Base-by-base conservation (phyloP, 805 yeast genomes). In the Candida hispaniensis region DNA sequence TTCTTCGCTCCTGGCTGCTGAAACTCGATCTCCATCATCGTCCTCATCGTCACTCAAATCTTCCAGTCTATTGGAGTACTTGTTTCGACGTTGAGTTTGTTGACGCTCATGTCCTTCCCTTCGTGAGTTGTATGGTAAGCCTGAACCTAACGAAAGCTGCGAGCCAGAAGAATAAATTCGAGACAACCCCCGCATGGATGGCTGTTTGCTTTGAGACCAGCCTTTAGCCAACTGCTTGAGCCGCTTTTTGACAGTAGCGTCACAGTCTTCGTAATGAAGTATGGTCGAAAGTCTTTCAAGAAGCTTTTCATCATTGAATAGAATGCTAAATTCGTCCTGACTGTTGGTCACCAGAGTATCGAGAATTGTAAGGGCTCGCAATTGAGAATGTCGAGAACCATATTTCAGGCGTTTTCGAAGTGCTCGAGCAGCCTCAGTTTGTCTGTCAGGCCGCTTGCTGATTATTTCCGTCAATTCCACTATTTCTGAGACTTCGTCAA, bases 401-500 rank as follows among this genome's bases (percentile, higher is more conserved):
- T 88, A 79, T 58, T 93, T 91, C 51, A 91, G 60, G 49, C 75
- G 74, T 63, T 91, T 91, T 33, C 98, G 68, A 14, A 91, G 60
- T 1, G 94, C 93, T 26, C 97, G 65, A 0, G 96, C 96, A 2
- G 93, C 88, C 54, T 91, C 99, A 19, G 64, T 55, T 32, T 75
- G 62, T 5, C 75, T 66, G 8, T 57, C 40, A 6, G 55, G 48
- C 19, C 63, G 61, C 16, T 61, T 45, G 30, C 52, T 55, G 35
- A 71, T 66, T 15, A 74, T 64, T 29, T 75, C 74, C 20, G 78
- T 46, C 29, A 79, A 60, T 42, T 72, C 79, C 10, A 72, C 62
- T 26, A 79, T 52, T 38, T 71, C 73, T 2, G 59, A 55, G n/a
- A 62, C 52, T 38, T 61, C 64, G 13, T 54, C 58, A 20, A 52